These are phyloP conservation scores for Debaryomyces hansenii DNA, from an alignment of 805 yeast species.

Conservation along the genomic window DNA sequence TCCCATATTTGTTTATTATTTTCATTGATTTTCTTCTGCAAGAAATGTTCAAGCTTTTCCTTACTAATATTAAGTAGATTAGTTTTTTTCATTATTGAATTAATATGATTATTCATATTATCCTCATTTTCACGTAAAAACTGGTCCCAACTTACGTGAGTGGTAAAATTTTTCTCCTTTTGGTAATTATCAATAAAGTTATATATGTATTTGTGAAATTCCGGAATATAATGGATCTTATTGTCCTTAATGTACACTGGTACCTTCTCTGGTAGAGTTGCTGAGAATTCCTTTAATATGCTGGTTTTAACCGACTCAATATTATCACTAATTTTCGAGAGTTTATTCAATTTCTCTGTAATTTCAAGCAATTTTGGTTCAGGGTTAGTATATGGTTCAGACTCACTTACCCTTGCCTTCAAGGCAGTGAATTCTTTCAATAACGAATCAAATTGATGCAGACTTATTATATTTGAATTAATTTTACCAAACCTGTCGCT, in stretches of 20 bases:
- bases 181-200: conserved; percentile 30
- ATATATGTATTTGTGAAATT: conserved; percentile 35
- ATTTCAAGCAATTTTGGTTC: conserved; percentile 17
- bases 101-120: conserved; percentile 17
- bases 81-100: conserved; percentile 5
- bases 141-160: conserved; percentile 18
- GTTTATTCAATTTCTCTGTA: conserved; percentile 12
- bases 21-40: conserved; percentile 19
- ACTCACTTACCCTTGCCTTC: conserved; percentile 9
- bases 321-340: conserved; percentile 12
- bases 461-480: conserved; percentile 2
- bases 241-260: conserved; percentile 33
- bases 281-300: conserved; percentile 18
- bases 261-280: conserved; percentile 26
- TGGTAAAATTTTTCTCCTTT: conserved; percentile 9
- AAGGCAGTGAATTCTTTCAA: conserved; percentile 12
- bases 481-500: conserved; percentile 10
- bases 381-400: conserved; percentile 5
- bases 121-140: conserved; percentile 21
- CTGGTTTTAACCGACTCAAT: conserved; percentile 15
- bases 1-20: conserved; percentile 23
- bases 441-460: conserved; percentile 8
- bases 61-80: conserved; percentile 16
- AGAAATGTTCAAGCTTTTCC: conserved; percentile 19
- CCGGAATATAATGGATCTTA: conserved; percentile 39